These are phyloP conservation scores for Chloroidium sp. DNA, from an alignment of 163 green algal species.

Conservation along the genomic window DNA sequence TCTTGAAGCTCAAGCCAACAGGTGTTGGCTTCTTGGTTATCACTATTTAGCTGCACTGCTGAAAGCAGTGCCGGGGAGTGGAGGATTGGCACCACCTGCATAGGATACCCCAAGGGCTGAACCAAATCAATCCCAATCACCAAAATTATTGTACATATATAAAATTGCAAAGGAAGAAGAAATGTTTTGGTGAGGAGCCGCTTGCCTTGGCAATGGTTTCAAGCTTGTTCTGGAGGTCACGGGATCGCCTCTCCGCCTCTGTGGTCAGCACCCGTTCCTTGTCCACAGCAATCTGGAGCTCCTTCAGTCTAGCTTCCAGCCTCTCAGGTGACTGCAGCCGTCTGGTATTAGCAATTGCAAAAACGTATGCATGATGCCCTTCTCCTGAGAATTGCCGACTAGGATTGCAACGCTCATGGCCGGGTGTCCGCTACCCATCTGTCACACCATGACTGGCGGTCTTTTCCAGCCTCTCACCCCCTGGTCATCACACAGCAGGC, in stretches of 20 bases:
- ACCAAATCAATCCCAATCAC: too few relatives aligned
- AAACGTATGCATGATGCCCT: neutral
- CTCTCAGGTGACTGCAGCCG: slow-evolving; percentile 57
- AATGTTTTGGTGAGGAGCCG: neutral
- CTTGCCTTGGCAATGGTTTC: slow-evolving; percentile 45
- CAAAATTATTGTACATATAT: too few relatives aligned
- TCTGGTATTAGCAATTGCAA: neutral
- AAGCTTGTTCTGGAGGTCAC: slow-evolving; percentile 43
- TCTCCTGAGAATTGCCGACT: neutral
- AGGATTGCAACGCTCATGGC: neutral
- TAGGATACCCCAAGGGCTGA: too few relatives aligned
- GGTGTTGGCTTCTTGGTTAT: too few relatives aligned
- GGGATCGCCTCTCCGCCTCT: slow-evolving; percentile 38
- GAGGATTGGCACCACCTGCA: too few relatives aligned
- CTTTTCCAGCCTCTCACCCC: too few relatives aligned
- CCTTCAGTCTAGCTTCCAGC: slow-evolving; percentile 45
- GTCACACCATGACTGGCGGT: neutral
- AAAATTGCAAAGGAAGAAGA: too few relatives aligned
- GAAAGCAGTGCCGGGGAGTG: too few relatives aligned
- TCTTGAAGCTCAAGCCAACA: too few relatives aligned
- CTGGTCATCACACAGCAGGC: too few relatives aligned
- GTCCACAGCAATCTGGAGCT: slow-evolving; percentile 49
- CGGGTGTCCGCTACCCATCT: neutral
- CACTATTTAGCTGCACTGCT: too few relatives aligned
- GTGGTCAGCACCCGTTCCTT: slow-evolving; percentile 37